phyloP scores from a whole-genome alignment of 2,329 filamentous ascomycete genomes.

The Xenoacremonium recifei region DNA sequence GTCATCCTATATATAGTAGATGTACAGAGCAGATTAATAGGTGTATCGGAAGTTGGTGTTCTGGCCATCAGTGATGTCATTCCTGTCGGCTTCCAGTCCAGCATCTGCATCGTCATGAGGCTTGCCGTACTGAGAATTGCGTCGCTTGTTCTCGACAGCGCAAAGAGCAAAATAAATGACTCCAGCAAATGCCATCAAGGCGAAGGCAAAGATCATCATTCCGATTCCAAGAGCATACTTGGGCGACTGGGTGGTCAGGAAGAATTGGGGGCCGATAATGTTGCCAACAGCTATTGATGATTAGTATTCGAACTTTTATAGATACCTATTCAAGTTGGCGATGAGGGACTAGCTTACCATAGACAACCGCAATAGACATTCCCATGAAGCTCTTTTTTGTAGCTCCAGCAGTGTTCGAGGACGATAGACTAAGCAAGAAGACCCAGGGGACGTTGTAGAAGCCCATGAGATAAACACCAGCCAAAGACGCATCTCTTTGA shows the following conservation, averaged over 20 bases:
- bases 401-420: constrained; percentile 28
- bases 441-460: constrained; percentile 34
- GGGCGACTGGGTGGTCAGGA: constrained; percentile 24
- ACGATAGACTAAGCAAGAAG: constrained; percentile 27
- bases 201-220: constrained; percentile 27
- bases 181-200: constrained; percentile 20
- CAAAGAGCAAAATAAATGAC: constrained; percentile 9
- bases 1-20: no score
- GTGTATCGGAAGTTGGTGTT: no score
- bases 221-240: constrained; percentile 27
- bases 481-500: constrained; percentile 23
- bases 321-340: not conserved
- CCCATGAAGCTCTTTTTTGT: constrained; percentile 32
- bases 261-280: constrained; percentile 31
- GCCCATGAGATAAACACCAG: constrained; percentile 31
- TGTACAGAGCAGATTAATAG: no score
- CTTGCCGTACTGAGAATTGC: no score
- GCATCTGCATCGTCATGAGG: no score
- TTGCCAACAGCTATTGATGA: constrained; percentile 31
- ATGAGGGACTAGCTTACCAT: constrained; percentile 12
- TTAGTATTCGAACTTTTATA: not conserved
- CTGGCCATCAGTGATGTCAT: no score
- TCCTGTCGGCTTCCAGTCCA: no score
- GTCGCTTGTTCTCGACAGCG: no score
- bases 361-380: constrained; percentile 27